These are phyloP conservation scores for Leersia perrieri DNA, from an alignment of 176 grass and related monocot species.

Conservation along the genomic window DNA sequence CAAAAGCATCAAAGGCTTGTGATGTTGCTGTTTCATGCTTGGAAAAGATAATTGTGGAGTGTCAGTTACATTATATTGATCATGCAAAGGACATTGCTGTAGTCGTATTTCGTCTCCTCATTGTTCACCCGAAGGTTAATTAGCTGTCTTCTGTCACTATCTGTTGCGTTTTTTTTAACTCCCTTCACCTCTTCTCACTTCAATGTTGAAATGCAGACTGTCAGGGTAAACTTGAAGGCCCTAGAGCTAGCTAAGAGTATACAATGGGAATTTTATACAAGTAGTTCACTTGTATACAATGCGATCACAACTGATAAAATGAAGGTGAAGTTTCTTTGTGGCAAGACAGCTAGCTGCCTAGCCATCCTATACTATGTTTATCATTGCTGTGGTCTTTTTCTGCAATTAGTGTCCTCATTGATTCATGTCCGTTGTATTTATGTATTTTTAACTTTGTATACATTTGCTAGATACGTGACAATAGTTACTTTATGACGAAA, in stretches of 20 bases:
- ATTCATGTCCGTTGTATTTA: background rate
- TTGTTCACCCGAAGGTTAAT: slow-evolving; percentile 75
- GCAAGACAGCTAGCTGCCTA: background rate
- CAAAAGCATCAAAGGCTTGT: slow-evolving; percentile 67
- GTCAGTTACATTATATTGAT: slow-evolving; percentile 47
- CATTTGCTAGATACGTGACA: background rate
- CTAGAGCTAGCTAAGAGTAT: slow-evolving; percentile 77
- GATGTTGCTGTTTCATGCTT: slow-evolving; percentile 85
- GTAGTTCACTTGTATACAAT: slow-evolving; percentile 56
- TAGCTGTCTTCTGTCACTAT: slow-evolving; percentile 5
- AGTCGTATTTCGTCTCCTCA: slow-evolving; percentile 69
- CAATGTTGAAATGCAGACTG: slow-evolving; percentile 48
- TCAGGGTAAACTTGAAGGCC: slow-evolving; percentile 79
- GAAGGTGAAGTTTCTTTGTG: slow-evolving; percentile 61
- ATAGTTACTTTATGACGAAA: background rate
- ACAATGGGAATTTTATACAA: slow-evolving; percentile 65
- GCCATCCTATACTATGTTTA: background rate
- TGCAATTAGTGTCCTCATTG: background rate
- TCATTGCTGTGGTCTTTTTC: background rate
- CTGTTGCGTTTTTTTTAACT: slow-evolving; percentile 1
- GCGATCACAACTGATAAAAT: slow-evolving; percentile 41
- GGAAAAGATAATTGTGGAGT: slow-evolving; percentile 61
- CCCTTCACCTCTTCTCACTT: slow-evolving; percentile 21
- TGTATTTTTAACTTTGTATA: slow-evolving; percentile 4
- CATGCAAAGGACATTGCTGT: slow-evolving; percentile 65